phyloP scores from a whole-genome alignment of 2,329 filamentous ascomycete genomes.

The Acephala macrosclerotiorum region DNA sequence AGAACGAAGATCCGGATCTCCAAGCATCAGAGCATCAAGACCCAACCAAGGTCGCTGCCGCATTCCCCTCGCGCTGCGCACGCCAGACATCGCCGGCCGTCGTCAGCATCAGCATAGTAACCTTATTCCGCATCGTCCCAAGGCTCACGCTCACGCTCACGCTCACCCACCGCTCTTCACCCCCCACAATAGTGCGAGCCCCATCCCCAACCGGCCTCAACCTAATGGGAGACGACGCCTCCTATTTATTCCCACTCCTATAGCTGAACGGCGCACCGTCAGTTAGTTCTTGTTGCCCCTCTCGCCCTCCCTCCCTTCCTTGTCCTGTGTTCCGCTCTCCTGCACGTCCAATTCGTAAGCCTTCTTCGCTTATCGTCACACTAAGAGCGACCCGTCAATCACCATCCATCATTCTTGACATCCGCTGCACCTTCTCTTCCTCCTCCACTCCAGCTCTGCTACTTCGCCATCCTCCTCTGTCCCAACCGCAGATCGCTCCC shows the following conservation, averaged over 20 bases:
- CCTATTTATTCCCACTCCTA: slow-evolving; percentile 1
- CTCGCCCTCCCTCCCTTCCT: not conserved
- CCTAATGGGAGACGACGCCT: slow-evolving; percentile 1
- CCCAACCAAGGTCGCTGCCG: not conserved
- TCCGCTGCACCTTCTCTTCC: not conserved
- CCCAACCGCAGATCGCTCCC: slow-evolving; percentile 17
- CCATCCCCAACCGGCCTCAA: not conserved
- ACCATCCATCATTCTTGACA: not conserved
- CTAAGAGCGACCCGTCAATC: slow-evolving; percentile 18
- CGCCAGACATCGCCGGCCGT: slow-evolving; percentile 1
- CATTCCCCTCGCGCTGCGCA: not conserved
- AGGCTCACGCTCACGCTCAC: not conserved
- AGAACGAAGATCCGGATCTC: not conserved
- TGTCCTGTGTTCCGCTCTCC: too few species aligned
- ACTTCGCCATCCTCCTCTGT: slow-evolving; percentile 6
- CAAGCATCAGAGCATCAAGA: not conserved
- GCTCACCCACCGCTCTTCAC: too few species aligned
- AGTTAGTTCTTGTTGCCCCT: slow-evolving; percentile 9
- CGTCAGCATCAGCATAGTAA: not conserved
- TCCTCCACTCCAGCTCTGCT: slow-evolving; percentile 6
- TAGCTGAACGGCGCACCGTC: too few species aligned
- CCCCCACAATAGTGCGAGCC: not conserved
- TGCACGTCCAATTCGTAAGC: slow-evolving; percentile 32
- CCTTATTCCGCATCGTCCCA: not conserved
- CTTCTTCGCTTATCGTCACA: slow-evolving; percentile 37